A percentile compares a stretch with the other conserved stretches of the same genome.
These are phyloP conservation scores for Penicillium decumbens DNA, from an alignment of 2,329 filamentous ascomycete genomes.

Conservation along the genomic window DNA sequence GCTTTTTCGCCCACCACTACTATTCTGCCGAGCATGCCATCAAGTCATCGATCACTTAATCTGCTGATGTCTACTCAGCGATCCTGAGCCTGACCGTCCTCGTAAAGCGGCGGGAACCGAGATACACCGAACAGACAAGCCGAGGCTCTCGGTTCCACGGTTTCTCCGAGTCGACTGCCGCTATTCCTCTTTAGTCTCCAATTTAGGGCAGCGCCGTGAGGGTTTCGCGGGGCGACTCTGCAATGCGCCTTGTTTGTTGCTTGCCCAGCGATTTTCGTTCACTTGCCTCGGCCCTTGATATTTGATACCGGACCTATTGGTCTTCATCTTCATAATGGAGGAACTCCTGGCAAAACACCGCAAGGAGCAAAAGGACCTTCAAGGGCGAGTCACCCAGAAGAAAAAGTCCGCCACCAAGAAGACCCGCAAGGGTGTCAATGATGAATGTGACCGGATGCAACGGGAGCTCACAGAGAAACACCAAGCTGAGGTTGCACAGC, in stretches of 20 bases:
- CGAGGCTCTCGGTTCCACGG: constrained; percentile 25
- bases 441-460: constrained; percentile 59
- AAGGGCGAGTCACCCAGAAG: constrained; percentile 82
- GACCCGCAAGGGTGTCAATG: constrained; percentile 64
- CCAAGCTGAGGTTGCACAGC: constrained; percentile 46
- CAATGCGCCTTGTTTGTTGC: constrained; percentile 6
- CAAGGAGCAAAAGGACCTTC: constrained; percentile 82
- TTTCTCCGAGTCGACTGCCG: constrained; percentile 5
- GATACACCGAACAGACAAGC: constrained; percentile 20
- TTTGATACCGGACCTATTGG: neutral
- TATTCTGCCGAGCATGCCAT: too few species aligned
- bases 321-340: constrained; percentile 53
- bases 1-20: too few species aligned
- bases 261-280: neutral
- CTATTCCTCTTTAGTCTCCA: constrained; percentile 20
- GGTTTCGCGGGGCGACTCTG: constrained; percentile 29
- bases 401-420: constrained; percentile 94
- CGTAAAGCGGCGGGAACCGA: too few species aligned
- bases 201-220: constrained; percentile 27
- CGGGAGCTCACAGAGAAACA: constrained; percentile 54
- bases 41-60: too few species aligned
- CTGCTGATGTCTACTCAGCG: too few species aligned
- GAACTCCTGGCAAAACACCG: constrained; percentile 74
- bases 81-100: too few species aligned
- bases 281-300: constrained; percentile 1